Percentiles rank a stretch among this genome's conserved stretches.
Conservation (phyloP, 257 asterid species). For the Paulownia fortunei region DNA sequence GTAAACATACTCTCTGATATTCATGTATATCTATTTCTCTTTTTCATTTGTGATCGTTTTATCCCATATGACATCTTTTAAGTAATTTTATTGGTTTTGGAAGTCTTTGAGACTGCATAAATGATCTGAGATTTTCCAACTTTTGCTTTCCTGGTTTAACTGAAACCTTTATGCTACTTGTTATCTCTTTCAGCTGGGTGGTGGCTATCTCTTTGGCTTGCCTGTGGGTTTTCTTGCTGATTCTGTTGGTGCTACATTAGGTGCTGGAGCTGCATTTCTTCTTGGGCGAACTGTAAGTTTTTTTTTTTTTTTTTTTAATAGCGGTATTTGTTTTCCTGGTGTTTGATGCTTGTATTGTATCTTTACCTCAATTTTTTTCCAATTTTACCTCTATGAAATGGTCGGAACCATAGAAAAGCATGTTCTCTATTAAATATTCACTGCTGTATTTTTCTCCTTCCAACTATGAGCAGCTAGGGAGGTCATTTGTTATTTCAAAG, state of each 20-base stretch:
- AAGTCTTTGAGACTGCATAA: not conserved
- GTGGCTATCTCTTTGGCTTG: slow-evolving; percentile 96
- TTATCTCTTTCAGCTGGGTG: slow-evolving; percentile 78
- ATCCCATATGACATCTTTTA: not conserved
- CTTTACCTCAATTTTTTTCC: slow-evolving; percentile 2
- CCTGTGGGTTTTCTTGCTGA: slow-evolving; percentile 91
- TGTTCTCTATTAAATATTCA: not conserved
- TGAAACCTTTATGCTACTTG: slow-evolving; percentile 11
- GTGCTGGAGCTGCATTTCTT: slow-evolving; percentile 93
- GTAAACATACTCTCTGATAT: not conserved
- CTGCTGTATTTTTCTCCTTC: slow-evolving; percentile 23
- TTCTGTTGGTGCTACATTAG: slow-evolving; percentile 89
- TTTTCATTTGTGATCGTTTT: not conserved
- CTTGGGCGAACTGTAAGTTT: slow-evolving; percentile 95
- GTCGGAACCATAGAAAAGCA: not conserved
- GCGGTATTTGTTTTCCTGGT: slow-evolving; percentile 4
- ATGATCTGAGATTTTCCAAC: not conserved
- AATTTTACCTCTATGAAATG: not conserved
- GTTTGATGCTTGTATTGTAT: not conserved
- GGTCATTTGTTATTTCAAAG: slow-evolving; percentile 85
- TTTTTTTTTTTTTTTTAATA: not conserved
- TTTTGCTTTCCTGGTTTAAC: slow-evolving; percentile 11
- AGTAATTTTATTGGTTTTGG: not conserved
- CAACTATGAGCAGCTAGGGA: slow-evolving; percentile 63
- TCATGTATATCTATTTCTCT: not conserved